Percentiles rank a stretch among this genome's conserved stretches.
phyloP scores from a whole-genome alignment of 225 moss, liverwort and hornwort species.

The Polytrichum formosum region DNA sequence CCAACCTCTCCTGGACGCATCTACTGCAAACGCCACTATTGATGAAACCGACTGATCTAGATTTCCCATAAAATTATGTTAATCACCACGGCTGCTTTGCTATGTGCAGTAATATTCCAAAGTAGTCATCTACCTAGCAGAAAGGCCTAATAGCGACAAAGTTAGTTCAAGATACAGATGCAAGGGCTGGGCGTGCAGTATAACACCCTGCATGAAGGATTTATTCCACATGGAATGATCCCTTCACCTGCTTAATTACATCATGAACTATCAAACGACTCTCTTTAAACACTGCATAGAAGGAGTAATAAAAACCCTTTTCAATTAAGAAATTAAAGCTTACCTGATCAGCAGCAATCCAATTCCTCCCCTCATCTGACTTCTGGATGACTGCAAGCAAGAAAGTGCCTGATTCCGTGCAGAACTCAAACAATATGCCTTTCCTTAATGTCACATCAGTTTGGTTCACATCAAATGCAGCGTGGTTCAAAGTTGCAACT shows the following conservation, averaged over 20 bases:
- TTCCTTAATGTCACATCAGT: slow-evolving; percentile 49
- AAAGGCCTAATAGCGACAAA: too few species aligned
- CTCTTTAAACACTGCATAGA: background rate
- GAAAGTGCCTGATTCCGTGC: slow-evolving; percentile 67
- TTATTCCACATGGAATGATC: background rate
- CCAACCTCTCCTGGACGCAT: too few species aligned
- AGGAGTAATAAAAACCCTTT: background rate
- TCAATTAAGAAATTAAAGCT: slow-evolving; percentile 6
- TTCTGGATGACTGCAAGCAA: slow-evolving; percentile 79
- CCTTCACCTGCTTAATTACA: background rate
- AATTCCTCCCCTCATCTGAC: slow-evolving; percentile 82
- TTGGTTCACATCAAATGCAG: slow-evolving; percentile 32
- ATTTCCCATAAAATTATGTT: too few species aligned
- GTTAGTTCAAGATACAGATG: too few species aligned
- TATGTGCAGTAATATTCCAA: too few species aligned
- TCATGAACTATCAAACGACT: background rate
- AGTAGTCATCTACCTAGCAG: too few species aligned
- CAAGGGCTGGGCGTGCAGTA: background rate
- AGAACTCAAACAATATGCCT: slow-evolving; percentile 79
- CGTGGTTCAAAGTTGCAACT: slow-evolving; percentile 30
- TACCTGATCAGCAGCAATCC: slow-evolving; percentile 91
- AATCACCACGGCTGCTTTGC: too few species aligned
- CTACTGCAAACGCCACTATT: too few species aligned
- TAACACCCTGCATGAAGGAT: background rate
- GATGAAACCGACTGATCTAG: too few species aligned